A percentile compares a stretch with the other conserved stretches of the same genome.
These are phyloP conservation scores for Amaranthus palmeri DNA, from an alignment of 148 eudicot species.

Conservation along the genomic window DNA sequence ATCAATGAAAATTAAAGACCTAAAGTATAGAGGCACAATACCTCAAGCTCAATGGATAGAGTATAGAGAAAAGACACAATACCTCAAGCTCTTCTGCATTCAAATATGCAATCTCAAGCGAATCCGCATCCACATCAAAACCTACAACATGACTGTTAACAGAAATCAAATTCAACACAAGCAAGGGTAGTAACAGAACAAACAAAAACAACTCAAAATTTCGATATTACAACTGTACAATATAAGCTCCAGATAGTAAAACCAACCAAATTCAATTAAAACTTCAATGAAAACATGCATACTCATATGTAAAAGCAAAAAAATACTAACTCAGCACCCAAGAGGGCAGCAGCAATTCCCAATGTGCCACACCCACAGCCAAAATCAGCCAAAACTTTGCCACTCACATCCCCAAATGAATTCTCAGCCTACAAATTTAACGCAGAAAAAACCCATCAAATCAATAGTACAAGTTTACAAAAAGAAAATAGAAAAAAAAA, in stretches of 20 bases:
- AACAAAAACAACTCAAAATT: slow-evolving; percentile 6
- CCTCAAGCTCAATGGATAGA: neutral
- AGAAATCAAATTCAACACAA: slow-evolving; percentile 21
- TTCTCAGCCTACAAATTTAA: slow-evolving; percentile 63
- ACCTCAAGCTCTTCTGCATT: slow-evolving; percentile 97
- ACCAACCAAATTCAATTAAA: neutral
- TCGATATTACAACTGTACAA: neutral
- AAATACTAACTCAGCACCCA: slow-evolving; percentile 79
- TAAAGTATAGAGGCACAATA: neutral
- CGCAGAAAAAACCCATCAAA: slow-evolving; percentile 26
- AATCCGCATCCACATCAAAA: slow-evolving; percentile 72
- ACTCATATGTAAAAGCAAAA: neutral
- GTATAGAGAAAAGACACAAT: slow-evolving; percentile 13
- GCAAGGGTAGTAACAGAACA: neutral
- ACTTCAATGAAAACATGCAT: neutral
- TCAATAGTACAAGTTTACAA: neutral
- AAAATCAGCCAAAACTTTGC: slow-evolving; percentile 89
- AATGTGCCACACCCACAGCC: slow-evolving; percentile 99
- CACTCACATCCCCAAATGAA: slow-evolving; percentile 77
- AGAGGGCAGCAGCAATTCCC: slow-evolving; percentile 85
- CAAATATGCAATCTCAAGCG: slow-evolving; percentile 66
- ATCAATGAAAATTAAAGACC: neutral
- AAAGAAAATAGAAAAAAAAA: too few relatives aligned
- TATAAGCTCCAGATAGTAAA: neutral
- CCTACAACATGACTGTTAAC: slow-evolving; percentile 69